These are phyloP conservation scores for Carex scoparia DNA, from an alignment of 176 grass and related monocot species.

Conservation along the genomic window DNA sequence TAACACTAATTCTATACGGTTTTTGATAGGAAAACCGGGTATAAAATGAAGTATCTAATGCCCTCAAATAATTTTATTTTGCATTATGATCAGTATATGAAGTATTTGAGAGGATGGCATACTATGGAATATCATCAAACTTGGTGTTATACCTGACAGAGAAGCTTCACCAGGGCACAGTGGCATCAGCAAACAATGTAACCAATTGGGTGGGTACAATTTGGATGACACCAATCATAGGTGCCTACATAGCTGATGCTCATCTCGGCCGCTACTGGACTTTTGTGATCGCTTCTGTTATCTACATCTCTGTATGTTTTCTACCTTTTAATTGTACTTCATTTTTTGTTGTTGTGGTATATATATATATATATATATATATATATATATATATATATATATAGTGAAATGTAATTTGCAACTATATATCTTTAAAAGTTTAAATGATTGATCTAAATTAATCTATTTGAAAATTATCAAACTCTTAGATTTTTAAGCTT, in stretches of 20 bases:
- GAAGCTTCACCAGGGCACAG: constrained; percentile 74
- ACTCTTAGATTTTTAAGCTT: too few relatives aligned
- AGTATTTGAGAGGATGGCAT: constrained; percentile 92
- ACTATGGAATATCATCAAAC: constrained; percentile 87
- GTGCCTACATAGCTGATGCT: constrained; percentile 84
- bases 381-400: too few relatives aligned
- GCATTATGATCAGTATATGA: constrained; percentile 55
- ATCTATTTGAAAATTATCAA: too few relatives aligned
- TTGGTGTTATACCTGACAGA: constrained; percentile 81
- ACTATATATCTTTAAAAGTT: too few relatives aligned
- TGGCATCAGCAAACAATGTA: constrained; percentile 73
- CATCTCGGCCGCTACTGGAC: constrained; percentile 91
- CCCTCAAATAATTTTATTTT: too few relatives aligned
- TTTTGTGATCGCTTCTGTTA: constrained; percentile 56
- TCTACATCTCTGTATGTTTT: constrained; percentile 67
- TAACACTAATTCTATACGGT: too few relatives aligned
- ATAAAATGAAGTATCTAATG: too few relatives aligned
- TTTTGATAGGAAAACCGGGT: too few relatives aligned
- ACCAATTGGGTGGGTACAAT: constrained; percentile 90
- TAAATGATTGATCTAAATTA: too few relatives aligned
- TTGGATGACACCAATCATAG: constrained; percentile 83
- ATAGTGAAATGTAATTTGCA: too few relatives aligned
- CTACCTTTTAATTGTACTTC: neutral
- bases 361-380: too few relatives aligned
- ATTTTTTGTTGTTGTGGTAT: neutral